Conservation (phyloP, 768 basidiomycete species). For the Leccinum fibrillosum region DNA sequence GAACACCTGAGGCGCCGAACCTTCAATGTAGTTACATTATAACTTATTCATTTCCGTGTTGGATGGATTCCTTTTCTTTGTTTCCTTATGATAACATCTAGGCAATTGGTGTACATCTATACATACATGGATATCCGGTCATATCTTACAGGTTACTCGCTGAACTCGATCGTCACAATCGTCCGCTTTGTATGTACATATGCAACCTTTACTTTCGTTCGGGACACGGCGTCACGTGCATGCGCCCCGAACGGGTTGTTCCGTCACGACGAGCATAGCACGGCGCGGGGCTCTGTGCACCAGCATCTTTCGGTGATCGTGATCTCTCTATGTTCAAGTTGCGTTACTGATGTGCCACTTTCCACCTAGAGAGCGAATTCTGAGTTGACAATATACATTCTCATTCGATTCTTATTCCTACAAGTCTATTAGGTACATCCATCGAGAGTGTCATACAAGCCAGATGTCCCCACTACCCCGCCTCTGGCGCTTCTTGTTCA, state of each 20-base stretch:
- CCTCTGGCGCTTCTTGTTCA: neutral
- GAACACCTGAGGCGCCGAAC: neutral
- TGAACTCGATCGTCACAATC: neutral
- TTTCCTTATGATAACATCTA: neutral
- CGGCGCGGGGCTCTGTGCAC: too few relatives aligned
- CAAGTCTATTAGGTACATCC: slow-evolving; percentile 6
- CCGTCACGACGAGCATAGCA: too few relatives aligned
- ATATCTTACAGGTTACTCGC: neutral
- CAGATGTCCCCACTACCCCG: neutral
- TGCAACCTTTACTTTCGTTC: too few relatives aligned
- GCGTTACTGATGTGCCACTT: neutral
- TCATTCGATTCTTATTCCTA: neutral
- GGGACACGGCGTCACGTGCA: too few relatives aligned
- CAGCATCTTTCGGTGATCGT: neutral
- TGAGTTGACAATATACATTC: neutral
- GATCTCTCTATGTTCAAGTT: neutral
- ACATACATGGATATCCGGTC: neutral
- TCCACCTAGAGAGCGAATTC: neutral
- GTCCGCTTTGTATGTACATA: neutral
- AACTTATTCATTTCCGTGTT: neutral
- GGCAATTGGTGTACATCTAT: neutral
- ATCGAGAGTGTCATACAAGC: slow-evolving; percentile 7
- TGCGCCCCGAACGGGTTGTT: too few relatives aligned
- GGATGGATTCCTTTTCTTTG: neutral
- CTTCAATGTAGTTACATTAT: neutral